These are phyloP conservation scores for Aspergillus piperis DNA, from an alignment of 2,329 filamentous ascomycete species.

Conservation along the genomic window DNA sequence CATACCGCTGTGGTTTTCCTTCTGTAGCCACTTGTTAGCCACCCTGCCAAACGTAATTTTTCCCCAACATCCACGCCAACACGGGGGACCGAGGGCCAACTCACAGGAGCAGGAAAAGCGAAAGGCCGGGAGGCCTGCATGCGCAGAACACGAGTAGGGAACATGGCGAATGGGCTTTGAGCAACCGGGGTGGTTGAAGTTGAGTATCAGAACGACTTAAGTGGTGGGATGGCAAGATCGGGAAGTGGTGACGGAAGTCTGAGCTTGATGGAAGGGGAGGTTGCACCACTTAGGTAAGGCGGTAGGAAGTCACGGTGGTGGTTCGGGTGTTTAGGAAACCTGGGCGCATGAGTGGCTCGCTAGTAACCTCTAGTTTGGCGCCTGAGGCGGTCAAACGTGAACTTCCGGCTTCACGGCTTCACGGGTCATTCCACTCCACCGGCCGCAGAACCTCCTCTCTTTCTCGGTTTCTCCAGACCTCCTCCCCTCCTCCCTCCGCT, in stretches of 20 bases:
- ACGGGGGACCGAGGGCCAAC: constrained; percentile 36
- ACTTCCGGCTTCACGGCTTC: constrained; percentile 38
- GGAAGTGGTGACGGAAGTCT: constrained; percentile 28
- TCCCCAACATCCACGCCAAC: constrained; percentile 16
- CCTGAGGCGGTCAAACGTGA: constrained; percentile 38
- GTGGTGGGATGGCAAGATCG: constrained; percentile 15
- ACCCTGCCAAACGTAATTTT: constrained; percentile 23
- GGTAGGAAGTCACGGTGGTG: background rate
- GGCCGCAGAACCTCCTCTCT: constrained; percentile 34
- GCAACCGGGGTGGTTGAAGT: constrained; percentile 22
- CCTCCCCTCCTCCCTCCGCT: constrained; percentile 19
- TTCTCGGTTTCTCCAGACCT: constrained; percentile 25
- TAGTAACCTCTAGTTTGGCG: constrained; percentile 19
- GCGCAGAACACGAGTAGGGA: constrained; percentile 64
- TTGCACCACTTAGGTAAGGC: constrained; percentile 21
- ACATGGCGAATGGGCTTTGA: constrained; percentile 54
- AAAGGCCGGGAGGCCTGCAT: constrained; percentile 56
- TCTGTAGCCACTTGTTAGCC: constrained; percentile 54
- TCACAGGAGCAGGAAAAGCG: constrained; percentile 69
- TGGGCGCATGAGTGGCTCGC: constrained; percentile 39
- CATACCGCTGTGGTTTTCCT: constrained; percentile 66
- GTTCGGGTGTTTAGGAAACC: constrained; percentile 41
- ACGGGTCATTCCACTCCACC: constrained; percentile 33
- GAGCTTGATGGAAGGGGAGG: constrained; percentile 19
- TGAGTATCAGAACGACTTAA: constrained; percentile 1